Conservation (phyloP, 768 basidiomycete species). For the Pleurotus platypus region DNA sequence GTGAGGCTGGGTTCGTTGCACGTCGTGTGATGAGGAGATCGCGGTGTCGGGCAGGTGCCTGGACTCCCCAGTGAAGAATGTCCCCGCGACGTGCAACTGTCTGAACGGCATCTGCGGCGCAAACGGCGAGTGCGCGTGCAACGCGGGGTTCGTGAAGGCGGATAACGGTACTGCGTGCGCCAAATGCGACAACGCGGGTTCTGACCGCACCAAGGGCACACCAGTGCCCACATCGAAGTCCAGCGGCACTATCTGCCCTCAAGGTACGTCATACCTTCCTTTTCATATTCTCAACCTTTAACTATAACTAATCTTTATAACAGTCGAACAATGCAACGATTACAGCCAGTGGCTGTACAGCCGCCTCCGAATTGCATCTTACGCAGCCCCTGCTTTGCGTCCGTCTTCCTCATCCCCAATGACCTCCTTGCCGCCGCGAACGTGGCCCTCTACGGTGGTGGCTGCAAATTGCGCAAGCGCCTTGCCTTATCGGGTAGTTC, state of each 20-base stretch:
- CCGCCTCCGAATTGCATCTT: no score
- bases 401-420: no score
- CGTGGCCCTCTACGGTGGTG: no score
- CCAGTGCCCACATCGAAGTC: slow-evolving; percentile 14
- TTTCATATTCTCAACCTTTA: no score
- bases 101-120: slow-evolving; percentile 70
- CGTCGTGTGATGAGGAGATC: slow-evolving; percentile 71
- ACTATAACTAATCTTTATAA: no score
- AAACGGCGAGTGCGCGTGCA: slow-evolving; percentile 56
- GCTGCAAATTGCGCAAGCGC: no score
- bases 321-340: no score
- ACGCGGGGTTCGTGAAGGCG: slow-evolving; percentile 55
- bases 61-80: slow-evolving; percentile 35
- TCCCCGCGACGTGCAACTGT: slow-evolving; percentile 73
- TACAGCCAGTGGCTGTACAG: no score
- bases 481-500: no score
- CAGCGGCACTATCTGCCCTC: slow-evolving; percentile 55
- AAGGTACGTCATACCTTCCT: slow-evolving; percentile 32
- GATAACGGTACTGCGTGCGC: slow-evolving; percentile 65
- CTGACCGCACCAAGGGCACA: no score
- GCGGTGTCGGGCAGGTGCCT: slow-evolving; percentile 72
- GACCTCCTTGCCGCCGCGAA: no score
- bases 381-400: no score
- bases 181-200: slow-evolving; percentile 13
- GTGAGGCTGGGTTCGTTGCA: slow-evolving; percentile 42